Base-by-base conservation (phyloP, 1,284 basidiomycete species). In the Heterobasidion irregulare region DNA sequence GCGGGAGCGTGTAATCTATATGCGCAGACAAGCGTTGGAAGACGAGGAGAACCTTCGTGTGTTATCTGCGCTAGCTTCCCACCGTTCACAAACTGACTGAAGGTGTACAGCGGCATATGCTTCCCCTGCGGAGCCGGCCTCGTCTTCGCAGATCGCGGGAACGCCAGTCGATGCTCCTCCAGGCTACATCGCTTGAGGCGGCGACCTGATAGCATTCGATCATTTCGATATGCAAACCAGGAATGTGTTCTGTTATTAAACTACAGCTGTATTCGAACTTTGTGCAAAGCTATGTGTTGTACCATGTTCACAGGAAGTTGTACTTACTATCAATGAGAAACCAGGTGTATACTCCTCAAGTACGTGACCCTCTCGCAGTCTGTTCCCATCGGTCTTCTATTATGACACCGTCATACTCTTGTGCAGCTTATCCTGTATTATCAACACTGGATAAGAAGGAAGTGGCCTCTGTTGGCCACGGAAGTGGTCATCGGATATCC, bases 41-140 rank as follows among this genome's bases (percentile, higher is more conserved):
- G 78, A 82, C 52, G 86, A 87, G 34, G 83, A 86, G 54, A 72
- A 77, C n/a, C 66, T 86, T 49, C 88, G 87, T 90, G 67, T 58
- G 86, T 82, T 26, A 8, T 34, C 26, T 45, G 55, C 34, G 49
- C 54, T 58, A 8, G 10, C 38, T 10, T 26, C n/a, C 9, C 18
- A n/a, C 7, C 8, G 34, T 46, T 56, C 54, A 55, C 8, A 54
- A 51, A 53, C n/a, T 33, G 47, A 59, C 19, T 13, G 18, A 18
- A 33, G 12, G 8, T 2, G 13, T 53, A 54, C 58, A 83, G 84
- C 80, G 53, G 77, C 72, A 43, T 87, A 86, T 64, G 77, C 79
- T 13, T 73, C 74, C 34, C 74, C 81, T 6, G 68, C 73, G 2
- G 54, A 64, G 18, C 74, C 56, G 66, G 70, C 33, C 59, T 75